Base-by-base conservation (phyloP, 345 rosid species). In the Bruguiera sexangula region DNA sequence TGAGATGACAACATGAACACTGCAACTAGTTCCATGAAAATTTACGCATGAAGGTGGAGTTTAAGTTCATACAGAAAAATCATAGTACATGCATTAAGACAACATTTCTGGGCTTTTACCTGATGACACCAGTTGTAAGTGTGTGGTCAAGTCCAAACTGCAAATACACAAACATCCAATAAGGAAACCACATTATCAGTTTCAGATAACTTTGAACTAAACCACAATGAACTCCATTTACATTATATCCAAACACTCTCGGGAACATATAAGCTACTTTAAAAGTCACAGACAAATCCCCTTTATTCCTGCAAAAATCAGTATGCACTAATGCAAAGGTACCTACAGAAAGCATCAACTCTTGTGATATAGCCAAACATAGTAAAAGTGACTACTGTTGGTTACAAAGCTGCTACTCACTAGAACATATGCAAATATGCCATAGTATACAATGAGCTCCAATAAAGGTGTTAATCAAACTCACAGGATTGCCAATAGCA, bases 91-190 rank as follows among this genome's bases (percentile, higher is more conserved):
- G 16, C 18, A 43, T 11, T 21, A 52, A 10, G 24, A 46, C 10
- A 57, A 32, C 20, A 55, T 36, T 65, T 43, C 26, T 22, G 43
- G 26, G 54, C 56, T 60, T 65, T 10, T 80, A 94, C 98, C 97
- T 94, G 75, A 94, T 94, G 65, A 94, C 97, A 27, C 97, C 98
- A 68, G 96, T 94, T 52, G 98, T 94, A 37, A 94, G 92, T 24
- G 97, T 94, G 64, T 94, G 97, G 79, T 94, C 97, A 65, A 94
- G 93, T 73, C 98, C 98, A 82, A 94, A 94, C 97, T 94, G 86
- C 82, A 78, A 66, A 74, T 66, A 64, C 39, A 68, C 18, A 50
- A 30, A 65, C 22, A 52, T 19, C 2, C 15, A 69, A 61, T 71
- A 6, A 78, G 63, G 9, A 50, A 55, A 68, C 74, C 62, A 32